These are phyloP conservation scores for Nyssa sinensis DNA, from an alignment of 148 eudicot genomes.

Conservation along the genomic window DNA sequence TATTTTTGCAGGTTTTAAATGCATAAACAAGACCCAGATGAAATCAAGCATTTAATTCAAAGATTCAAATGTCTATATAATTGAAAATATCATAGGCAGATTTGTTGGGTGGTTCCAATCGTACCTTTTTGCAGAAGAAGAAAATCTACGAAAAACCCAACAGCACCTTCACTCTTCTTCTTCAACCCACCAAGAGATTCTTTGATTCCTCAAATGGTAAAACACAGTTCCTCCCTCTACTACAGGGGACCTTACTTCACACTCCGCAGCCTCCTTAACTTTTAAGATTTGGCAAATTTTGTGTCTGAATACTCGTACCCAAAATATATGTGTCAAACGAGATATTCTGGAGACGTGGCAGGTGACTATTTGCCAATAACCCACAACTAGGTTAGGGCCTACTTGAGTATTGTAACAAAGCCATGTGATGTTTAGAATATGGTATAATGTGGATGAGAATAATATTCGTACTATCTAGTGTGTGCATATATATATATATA, in stretches of 20 bases:
- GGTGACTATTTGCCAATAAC: background rate
- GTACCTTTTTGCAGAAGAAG: constrained; percentile 12
- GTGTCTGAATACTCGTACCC: background rate
- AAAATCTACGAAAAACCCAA: constrained; percentile 12
- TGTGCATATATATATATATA: no score
- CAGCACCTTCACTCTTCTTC: constrained; percentile 8
- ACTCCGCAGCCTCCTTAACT: constrained; percentile 5
- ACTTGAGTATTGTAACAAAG: background rate
- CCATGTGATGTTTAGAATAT: background rate
- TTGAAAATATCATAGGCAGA: constrained; percentile 4
- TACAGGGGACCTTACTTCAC: constrained; percentile 14
- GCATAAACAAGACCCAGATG: no score
- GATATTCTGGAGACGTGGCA: background rate
- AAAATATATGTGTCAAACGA: background rate
- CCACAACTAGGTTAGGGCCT: background rate
- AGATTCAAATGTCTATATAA: constrained; percentile 1
- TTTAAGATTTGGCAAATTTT: constrained; percentile 2
- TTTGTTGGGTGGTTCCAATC: no score
- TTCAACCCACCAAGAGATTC: constrained; percentile 18
- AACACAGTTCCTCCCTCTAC: background rate
- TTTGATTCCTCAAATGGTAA: constrained; percentile 6
- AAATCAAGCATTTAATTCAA: constrained; percentile 7
- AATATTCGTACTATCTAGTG: background rate
- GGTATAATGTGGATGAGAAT: background rate
- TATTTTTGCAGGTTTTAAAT: background rate